phyloP scores from a whole-genome alignment of 352 stramenopile species.

The Globisporangium spiculum region DNA sequence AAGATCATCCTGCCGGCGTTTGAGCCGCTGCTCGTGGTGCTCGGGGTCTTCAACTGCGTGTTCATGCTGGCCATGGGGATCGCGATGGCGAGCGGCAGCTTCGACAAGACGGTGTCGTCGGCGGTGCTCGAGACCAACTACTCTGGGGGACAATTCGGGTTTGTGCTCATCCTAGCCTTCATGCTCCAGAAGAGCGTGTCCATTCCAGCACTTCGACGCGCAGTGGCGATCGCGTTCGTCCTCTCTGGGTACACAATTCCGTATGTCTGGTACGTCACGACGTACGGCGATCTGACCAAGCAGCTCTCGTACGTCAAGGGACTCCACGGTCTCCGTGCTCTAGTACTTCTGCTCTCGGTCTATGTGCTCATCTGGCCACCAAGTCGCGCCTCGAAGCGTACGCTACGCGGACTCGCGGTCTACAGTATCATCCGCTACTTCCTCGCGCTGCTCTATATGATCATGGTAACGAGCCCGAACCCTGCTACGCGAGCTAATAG shows the following conservation, averaged over 20 bases:
- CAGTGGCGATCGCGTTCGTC: conserved; percentile 20
- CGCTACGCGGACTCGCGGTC: conserved; percentile 29
- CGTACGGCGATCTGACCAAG: no score
- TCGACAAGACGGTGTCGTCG: background rate
- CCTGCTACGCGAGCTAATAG: no score
- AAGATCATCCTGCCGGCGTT: conserved; percentile 36
- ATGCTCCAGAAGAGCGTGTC: conserved; percentile 53
- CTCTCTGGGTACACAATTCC: conserved; percentile 27
- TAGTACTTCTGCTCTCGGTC: conserved; percentile 17
- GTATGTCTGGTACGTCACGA: conserved; percentile 19
- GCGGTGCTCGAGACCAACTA: no score
- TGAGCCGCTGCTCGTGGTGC: conserved; percentile 21
- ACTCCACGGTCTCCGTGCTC: no score
- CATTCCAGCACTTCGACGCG: conserved; percentile 28
- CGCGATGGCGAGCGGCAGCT: no score
- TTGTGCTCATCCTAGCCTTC: conserved; percentile 37
- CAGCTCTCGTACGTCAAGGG: background rate
- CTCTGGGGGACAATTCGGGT: conserved; percentile 2
- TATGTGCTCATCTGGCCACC: conserved; percentile 37
- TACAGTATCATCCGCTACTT: background rate
- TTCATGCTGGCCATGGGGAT: conserved; percentile 20
- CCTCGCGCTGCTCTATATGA: no score
- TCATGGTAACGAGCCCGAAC: no score
- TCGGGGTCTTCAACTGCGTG: conserved; percentile 27
- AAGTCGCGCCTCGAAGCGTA: conserved; percentile 25